Conservation (phyloP, 768 basidiomycete species). For the Strobilomyces confusus region DNA sequence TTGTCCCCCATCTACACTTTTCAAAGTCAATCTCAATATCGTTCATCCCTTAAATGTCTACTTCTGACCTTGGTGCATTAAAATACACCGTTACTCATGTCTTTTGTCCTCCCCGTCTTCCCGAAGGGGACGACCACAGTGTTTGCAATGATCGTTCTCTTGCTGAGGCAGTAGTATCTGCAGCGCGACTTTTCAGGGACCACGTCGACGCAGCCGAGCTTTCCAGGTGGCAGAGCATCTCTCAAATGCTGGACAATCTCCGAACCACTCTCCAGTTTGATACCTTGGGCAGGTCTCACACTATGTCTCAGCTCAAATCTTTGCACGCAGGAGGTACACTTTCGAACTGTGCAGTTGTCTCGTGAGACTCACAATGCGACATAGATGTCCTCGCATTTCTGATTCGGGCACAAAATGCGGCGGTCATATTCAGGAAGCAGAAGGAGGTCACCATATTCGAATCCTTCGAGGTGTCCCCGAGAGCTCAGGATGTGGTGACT, state of each 20-base stretch:
- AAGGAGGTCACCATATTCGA: constrained; percentile 36
- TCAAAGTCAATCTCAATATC: too few relatives aligned
- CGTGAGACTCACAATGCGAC: neutral
- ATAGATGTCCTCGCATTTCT: constrained; percentile 28
- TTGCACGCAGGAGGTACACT: neutral
- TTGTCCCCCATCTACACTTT: too few relatives aligned
- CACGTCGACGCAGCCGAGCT: neutral
- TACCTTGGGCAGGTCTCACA: neutral
- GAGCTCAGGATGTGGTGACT: constrained; percentile 33
- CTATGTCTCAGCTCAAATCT: neutral
- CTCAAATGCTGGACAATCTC: neutral
- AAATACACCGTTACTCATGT: neutral
- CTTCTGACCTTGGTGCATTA: too few relatives aligned
- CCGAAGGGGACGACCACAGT: neutral
- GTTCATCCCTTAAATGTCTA: too few relatives aligned
- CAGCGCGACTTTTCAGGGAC: neutral
- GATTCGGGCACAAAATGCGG: too few relatives aligned
- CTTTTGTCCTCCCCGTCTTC: neutral
- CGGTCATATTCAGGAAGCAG: constrained; percentile 23
- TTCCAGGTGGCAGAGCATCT: neutral
- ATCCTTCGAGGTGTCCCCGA: constrained; percentile 27
- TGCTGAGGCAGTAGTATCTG: neutral
- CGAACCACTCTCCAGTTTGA: neutral
- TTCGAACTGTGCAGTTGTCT: neutral
- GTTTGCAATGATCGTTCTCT: neutral